A percentile compares a stretch with the other conserved stretches of the same genome.
Conservation (phyloP, 352 stramenopile genomes). For the Globisporangium megalacanthum region DNA sequence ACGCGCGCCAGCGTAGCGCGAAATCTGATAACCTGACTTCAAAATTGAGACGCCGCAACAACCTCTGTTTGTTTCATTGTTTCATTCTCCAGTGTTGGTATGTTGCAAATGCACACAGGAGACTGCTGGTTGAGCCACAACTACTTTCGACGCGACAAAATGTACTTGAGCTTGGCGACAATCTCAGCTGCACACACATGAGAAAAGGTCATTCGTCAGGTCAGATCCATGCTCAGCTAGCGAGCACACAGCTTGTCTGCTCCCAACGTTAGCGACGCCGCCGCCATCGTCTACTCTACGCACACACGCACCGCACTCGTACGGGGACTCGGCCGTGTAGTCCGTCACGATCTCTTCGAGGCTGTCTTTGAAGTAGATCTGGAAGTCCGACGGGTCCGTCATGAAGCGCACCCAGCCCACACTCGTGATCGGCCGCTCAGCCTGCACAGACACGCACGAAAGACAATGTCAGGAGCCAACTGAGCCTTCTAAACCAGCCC, state of each 20-base stretch:
- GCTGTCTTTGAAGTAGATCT: constrained; percentile 87
- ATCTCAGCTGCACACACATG: constrained; percentile 57
- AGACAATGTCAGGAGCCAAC: not conserved
- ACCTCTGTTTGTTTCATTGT: constrained; percentile 12
- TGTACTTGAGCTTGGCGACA: constrained; percentile 89
- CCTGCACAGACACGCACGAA: constrained; percentile 26
- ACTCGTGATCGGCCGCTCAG: constrained; percentile 80
- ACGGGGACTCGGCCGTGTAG: constrained; percentile 86
- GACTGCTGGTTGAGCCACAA: too few species aligned
- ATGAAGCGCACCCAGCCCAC: constrained; percentile 86
- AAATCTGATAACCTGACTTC: constrained; percentile 45
- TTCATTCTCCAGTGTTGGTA: too few species aligned
- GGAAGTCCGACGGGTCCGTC: constrained; percentile 78
- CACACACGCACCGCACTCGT: constrained; percentile 73
- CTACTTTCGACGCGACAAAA: constrained; percentile 76
- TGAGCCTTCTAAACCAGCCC: not conserved
- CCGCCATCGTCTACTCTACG: not conserved
- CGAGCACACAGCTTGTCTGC: not conserved
- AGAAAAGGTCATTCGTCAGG: too few species aligned
- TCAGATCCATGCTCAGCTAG: not conserved
- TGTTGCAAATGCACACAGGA: too few species aligned
- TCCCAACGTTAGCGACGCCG: not conserved
- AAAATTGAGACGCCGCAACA: constrained; percentile 84
- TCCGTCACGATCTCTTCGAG: constrained; percentile 87
- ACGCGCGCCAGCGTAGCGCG: constrained; percentile 9